Evolutionary conservation across 164 flowering plant species (phyloP), one percentile per base, ranked within the genome.

Genomic region (Chloranthus sessilifolius): DNA sequence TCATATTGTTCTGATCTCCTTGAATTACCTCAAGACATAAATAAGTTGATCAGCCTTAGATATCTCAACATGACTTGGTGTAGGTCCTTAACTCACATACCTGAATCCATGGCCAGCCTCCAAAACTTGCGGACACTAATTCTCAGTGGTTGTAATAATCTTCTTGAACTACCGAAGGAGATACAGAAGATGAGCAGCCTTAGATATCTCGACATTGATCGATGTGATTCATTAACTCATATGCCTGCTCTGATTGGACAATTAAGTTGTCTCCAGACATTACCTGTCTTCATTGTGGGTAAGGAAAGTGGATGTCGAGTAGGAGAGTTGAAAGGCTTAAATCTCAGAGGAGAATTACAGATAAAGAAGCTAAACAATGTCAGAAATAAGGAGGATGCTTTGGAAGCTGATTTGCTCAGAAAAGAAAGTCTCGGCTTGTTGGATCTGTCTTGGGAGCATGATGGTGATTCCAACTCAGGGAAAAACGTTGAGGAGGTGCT

Each of bases 271-370:
- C 48, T 44, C 2, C 48, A 26, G 29, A 44, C 48, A 12, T 31
- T 44, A n/a, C 10, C 2, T 4, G 15, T 25, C 8, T 44, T 44
- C 9, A 4, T 44, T 12, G 48, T 44, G 29, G 33, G 48, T 24
- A 26, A 44, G 31, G 4, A 24, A 10, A 26, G 2, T 24, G 31
- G 48, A 44, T 14, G 31, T 44, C 7, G 31, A 16, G 14, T 44
- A 26, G 17, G 48, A 24, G 48, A 26, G 31, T n/a, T 44, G 31
- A n/a, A 44, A 44, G 31, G n/a, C 7, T 15, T 44, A 26, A 44
- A 44, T 15, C 48, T 44, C 30, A 14, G 8, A 44, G 48, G 48
- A 26, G 7, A 24, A 44, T 12, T 44, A 2, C 24, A 24, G 16
- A 44, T 44, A 4, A 5, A 26, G 15, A 15, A 44, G 15, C n/a